phyloP scores from a whole-genome alignment of 148 eudicot genomes.

The Suaeda aralocaspica region DNA sequence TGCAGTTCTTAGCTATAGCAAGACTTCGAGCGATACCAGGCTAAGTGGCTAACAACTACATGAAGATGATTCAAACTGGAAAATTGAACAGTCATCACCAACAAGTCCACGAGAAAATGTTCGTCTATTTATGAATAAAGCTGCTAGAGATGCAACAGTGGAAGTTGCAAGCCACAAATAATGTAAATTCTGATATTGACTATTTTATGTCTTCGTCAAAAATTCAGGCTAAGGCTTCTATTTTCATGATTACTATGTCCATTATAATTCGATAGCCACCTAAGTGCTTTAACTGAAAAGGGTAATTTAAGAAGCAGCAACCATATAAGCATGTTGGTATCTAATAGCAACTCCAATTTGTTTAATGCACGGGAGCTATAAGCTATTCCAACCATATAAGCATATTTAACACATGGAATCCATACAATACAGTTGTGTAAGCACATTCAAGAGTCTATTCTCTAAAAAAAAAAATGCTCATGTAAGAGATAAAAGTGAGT shows the following conservation, averaged over 20 bases:
- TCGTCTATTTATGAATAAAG: not conserved
- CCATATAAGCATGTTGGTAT: not conserved
- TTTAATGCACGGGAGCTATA: conserved; percentile 1
- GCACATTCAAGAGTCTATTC: conserved; percentile 8
- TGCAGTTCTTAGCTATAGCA: not conserved
- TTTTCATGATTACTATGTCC: not conserved
- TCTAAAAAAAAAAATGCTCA: not conserved
- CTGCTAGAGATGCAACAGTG: not conserved
- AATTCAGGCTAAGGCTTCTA: too few relatives aligned
- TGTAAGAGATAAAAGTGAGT: not conserved
- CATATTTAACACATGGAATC: too few relatives aligned
- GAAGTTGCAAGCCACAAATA: not conserved
- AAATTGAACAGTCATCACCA: not conserved
- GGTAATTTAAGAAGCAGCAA: not conserved
- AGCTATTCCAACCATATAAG: too few relatives aligned
- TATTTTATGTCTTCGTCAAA: too few relatives aligned
- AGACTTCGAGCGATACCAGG: not conserved
- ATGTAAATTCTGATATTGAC: too few relatives aligned
- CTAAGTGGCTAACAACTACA: too few relatives aligned
- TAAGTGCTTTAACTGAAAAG: not conserved
- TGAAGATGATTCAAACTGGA: not conserved
- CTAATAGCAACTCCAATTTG: not conserved
- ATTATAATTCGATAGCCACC: not conserved
- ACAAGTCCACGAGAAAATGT: not conserved
- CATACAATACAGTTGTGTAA: conserved; percentile 5